Evolutionary conservation across 768 basidiomycete genomes (phyloP).

Genomic region (Tylopilus rubrobrunneus): DNA sequence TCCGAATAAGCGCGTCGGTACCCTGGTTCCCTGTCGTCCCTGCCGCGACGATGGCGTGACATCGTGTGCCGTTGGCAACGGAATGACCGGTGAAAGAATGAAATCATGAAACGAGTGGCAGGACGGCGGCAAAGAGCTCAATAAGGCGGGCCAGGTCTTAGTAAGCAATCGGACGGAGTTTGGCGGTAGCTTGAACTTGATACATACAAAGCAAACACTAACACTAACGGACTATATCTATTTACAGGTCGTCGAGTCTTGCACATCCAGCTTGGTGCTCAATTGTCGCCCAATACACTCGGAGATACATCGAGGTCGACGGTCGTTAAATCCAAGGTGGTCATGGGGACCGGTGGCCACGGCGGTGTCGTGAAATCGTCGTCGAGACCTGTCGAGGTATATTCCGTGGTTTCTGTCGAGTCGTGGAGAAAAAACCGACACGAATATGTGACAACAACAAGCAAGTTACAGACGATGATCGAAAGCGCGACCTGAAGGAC

Average conservation of each 20-base stretch:
- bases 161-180: too few relatives aligned
- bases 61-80: slow-evolving; percentile 13
- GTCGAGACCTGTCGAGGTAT: too few relatives aligned
- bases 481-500: slow-evolving; percentile 14
- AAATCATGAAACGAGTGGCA: slow-evolving; percentile 14
- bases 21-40: slow-evolving; percentile 10
- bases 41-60: slow-evolving; percentile 11
- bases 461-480: slow-evolving; percentile 19
- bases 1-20: slow-evolving; percentile 4
- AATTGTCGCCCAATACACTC: neutral
- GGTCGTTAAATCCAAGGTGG: slow-evolving; percentile 2
- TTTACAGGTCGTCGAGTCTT: neutral
- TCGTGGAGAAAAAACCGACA: slow-evolving; percentile 3
- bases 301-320: neutral
- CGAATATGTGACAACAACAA: slow-evolving; percentile 20
- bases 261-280: too few relatives aligned
- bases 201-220: too few relatives aligned
- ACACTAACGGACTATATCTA: neutral
- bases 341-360: neutral
- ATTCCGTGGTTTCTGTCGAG: too few relatives aligned
- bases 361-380: too few relatives aligned
- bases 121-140: neutral
- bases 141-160: too few relatives aligned
- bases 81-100: slow-evolving; percentile 5
- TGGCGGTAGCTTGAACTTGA: too few relatives aligned